Evolutionary conservation across 768 basidiomycete genomes (phyloP).

Genomic region (Naematelia aurantialba): DNA sequence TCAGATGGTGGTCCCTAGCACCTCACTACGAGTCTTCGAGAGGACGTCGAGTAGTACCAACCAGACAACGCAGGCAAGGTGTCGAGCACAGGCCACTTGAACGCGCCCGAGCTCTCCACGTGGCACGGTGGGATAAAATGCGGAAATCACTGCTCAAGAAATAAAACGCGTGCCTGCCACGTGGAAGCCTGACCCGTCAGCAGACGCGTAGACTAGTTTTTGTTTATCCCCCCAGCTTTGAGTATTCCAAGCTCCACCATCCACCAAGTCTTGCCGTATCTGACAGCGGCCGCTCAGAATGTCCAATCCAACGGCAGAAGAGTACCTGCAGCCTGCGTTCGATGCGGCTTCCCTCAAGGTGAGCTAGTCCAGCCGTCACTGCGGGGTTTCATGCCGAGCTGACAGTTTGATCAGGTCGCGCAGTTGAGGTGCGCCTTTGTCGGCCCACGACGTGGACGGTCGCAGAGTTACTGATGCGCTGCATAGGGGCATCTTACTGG

Average conservation of each 20-base stretch:
- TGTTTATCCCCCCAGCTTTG: background rate
- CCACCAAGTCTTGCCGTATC: background rate
- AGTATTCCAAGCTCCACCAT: background rate
- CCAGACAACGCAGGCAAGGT: too few species aligned
- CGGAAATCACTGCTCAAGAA: too few species aligned
- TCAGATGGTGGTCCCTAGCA: too few species aligned
- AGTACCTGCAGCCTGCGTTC: conserved; percentile 41
- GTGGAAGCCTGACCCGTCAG: too few species aligned
- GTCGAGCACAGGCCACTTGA: too few species aligned
- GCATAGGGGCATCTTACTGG: conserved; percentile 39
- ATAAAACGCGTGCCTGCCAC: too few species aligned
- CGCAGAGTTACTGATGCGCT: background rate
- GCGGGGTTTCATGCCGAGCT: background rate
- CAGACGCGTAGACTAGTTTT: too few species aligned
- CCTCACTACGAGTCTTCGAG: too few species aligned
- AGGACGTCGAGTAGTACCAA: too few species aligned
- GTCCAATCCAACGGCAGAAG: conserved; percentile 28
- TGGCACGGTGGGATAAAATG: too few species aligned
- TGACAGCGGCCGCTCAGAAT: conserved; percentile 9
- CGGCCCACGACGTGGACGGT: background rate
- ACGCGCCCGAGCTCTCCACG: too few species aligned
- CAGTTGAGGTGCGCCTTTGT: conserved; percentile 36
- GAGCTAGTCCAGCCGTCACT: too few species aligned
- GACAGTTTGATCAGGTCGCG: conserved; percentile 36
- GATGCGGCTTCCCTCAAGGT: conserved; percentile 37